These are phyloP conservation scores for Beta vulgaris DNA, from an alignment of 148 eudicot genomes.

Conservation along the genomic window DNA sequence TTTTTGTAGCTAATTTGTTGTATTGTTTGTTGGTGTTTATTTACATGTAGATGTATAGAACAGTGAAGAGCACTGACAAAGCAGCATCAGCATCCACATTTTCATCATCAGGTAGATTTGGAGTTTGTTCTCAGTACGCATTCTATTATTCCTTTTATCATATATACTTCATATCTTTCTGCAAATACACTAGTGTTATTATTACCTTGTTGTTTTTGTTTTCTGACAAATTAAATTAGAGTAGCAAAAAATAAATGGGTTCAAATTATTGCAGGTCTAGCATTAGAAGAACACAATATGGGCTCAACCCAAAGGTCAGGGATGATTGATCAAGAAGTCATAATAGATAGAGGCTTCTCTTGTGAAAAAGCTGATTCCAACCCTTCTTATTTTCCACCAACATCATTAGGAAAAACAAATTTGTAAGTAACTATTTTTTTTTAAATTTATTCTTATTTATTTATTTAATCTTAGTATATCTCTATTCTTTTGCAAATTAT, in stretches of 20 bases:
- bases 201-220: background rate
- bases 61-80: slow-evolving; percentile 93
- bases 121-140: slow-evolving; percentile 26
- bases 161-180: background rate
- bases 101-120: slow-evolving; percentile 39
- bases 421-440: slow-evolving; percentile 25
- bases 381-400: slow-evolving; percentile 33
- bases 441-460: background rate
- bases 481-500: too few species aligned
- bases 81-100: slow-evolving; percentile 31
- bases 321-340: slow-evolving; percentile 22
- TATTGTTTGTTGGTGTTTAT: slow-evolving; percentile 6
- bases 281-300: slow-evolving; percentile 9
- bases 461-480: too few species aligned
- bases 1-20: background rate
- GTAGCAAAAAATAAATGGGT: background rate
- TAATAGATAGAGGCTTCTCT: slow-evolving; percentile 18
- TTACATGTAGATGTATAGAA: slow-evolving; percentile 92
- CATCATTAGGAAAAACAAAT: slow-evolving; percentile 34
- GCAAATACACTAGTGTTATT: too few species aligned
- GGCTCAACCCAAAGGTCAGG: slow-evolving; percentile 12
- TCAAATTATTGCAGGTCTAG: slow-evolving; percentile 8
- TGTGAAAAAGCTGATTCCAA: slow-evolving; percentile 42
- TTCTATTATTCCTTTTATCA: slow-evolving; percentile 23
- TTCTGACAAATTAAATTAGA: background rate